Evolutionary conservation across 208 protist species (phyloP).

Genomic region (Leishmania tarentolae): DNA sequence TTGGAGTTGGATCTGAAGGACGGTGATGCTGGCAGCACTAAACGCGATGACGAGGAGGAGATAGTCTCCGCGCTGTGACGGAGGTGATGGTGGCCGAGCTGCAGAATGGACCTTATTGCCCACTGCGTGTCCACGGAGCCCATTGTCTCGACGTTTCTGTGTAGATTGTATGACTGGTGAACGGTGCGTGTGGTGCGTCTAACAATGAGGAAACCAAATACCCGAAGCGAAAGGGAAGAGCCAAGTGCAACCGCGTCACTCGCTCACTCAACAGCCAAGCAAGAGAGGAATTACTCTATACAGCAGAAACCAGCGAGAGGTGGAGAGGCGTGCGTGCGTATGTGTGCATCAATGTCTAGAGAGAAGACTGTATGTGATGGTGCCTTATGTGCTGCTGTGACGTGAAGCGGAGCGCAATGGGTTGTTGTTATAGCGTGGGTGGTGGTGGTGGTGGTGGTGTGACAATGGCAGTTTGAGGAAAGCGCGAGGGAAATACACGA

Average conservation of each 20-base stretch:
- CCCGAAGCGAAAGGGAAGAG: not conserved
- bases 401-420: not conserved
- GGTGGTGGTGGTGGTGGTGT: not conserved
- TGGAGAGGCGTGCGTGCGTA: not conserved
- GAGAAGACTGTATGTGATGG: not conserved
- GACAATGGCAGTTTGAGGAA: not conserved
- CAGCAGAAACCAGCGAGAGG: not conserved
- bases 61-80: constrained; percentile 9
- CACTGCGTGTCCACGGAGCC: constrained; percentile 21
- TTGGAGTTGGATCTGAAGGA: constrained; percentile 4
- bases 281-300: not conserved
- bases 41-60: not conserved
- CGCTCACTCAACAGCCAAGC: not conserved
- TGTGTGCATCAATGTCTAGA: not conserved
- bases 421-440: not conserved
- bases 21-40: not conserved
- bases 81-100: constrained; percentile 32
- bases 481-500: not conserved
- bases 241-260: not conserved
- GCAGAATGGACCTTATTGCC: constrained; percentile 29
- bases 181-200: not conserved
- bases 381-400: not conserved
- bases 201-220: not conserved
- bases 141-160: constrained; percentile 15
- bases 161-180: not conserved